Evolutionary conservation across 2,329 filamentous ascomycete species (phyloP), one percentile per base, ranked within the genome.

Genomic region (Colletotrichum tropicale): DNA sequence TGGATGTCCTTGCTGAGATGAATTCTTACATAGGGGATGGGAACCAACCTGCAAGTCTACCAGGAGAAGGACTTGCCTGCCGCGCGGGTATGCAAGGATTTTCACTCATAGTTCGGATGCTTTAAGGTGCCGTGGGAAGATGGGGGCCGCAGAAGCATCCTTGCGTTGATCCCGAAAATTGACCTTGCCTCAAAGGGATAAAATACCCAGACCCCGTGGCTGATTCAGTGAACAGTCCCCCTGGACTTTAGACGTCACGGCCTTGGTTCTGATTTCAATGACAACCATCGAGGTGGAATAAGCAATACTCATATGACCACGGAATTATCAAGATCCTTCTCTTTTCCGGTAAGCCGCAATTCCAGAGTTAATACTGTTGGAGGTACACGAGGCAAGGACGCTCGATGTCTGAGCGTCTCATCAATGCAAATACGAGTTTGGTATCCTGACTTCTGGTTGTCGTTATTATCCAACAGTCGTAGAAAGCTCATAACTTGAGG

Each of bases 81-180:
- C 68, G 68, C 68, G 68, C 68, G 68, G 60, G 60, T 55, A 55
- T 32, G 60, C 68, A 71, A 55, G 60, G 68, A 65, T 65, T 21
- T 65, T 21, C 6, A 21, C 30, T 18, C 30, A 56, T 52, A 52
- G 30, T 52, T 34, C 43, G 68, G 68, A 71, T 52, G 68, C 60
- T 61, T 70, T 61, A 43, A 70, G 34, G 52, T 61, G 34, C 55
- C 55, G 21, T 58, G 30, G 52, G 21, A 10, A 28, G 28, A 66
- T 28, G n/a, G 30, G 48, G 52, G 28, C 34, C n/a, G 12, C 61
- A 21, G 34, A 15, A 18, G n/a, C 21, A 66, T 52, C 64, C 64
- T 15, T 52, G 64, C 64, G 64, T 24, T 26, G 64, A 66, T 66
- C 64, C 15, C 30, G 16, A 15, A 66, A 21, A 6, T 4, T 12